These are phyloP conservation scores for Cladophialophora carrionii DNA, from an alignment of 2,329 filamentous ascomycete genomes.

Conservation along the genomic window DNA sequence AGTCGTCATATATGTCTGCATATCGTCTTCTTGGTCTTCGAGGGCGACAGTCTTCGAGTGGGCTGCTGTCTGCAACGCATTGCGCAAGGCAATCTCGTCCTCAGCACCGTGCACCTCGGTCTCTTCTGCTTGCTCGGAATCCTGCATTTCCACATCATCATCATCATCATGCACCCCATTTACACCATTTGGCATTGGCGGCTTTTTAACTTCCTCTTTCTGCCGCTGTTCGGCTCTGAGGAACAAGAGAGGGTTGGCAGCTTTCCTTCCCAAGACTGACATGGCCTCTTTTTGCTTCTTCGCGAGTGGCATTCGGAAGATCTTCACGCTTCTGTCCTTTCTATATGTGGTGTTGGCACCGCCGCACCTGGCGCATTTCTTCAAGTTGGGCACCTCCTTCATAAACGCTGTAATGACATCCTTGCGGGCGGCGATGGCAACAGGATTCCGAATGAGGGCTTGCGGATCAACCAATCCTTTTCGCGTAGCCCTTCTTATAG, in stretches of 20 bases:
- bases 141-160: conserved; percentile 50
- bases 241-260: conserved; percentile 70
- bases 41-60: conserved; percentile 39
- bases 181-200: conserved; percentile 27
- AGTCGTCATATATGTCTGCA: conserved; percentile 77
- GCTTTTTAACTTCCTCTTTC: conserved; percentile 42
- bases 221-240: conserved; percentile 54
- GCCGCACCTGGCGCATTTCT: conserved; percentile 69
- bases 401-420: conserved; percentile 81
- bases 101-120: conserved; percentile 61
- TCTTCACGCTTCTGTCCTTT: conserved; percentile 89
- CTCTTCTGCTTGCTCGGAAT: conserved; percentile 52
- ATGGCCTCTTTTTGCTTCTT: conserved; percentile 79
- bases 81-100: conserved; percentile 61
- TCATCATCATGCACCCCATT: conserved; percentile 52
- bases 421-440: conserved; percentile 75
- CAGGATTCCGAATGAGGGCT: conserved; percentile 74
- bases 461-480: conserved; percentile 50
- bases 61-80: conserved; percentile 44
- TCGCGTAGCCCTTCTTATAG: conserved; percentile 62
- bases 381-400: conserved; percentile 68
- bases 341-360: conserved; percentile 78
- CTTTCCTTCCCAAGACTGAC: conserved; percentile 66
- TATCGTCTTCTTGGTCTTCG: conserved; percentile 49
- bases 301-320: conserved; percentile 77